phyloP scores from a whole-genome alignment of 805 yeast species.

The Wickerhamiella hasegawae region DNA sequence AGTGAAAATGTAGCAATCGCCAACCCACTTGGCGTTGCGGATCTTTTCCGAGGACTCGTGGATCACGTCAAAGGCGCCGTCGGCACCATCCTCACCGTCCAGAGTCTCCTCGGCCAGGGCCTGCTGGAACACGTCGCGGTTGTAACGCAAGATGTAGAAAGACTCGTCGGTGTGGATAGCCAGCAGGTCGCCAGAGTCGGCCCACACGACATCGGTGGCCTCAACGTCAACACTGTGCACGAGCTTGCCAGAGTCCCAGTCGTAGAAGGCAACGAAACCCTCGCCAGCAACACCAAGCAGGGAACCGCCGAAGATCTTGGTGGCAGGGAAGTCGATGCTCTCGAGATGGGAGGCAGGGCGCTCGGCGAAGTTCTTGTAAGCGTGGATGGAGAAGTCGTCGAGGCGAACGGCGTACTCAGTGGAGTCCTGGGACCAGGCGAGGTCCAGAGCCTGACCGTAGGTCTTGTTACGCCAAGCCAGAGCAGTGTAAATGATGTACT shows the following conservation, averaged over 20 bases:
- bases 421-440: constrained; percentile 90
- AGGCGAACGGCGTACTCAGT: constrained; percentile 75
- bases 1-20: constrained; percentile 90
- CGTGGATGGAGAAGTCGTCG: constrained; percentile 43
- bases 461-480: constrained; percentile 96
- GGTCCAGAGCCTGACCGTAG: constrained; percentile 78
- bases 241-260: constrained; percentile 77
- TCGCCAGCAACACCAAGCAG: constrained; percentile 62
- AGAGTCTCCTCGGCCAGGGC: constrained; percentile 41
- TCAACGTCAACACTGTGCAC: constrained; percentile 82
- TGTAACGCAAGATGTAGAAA: constrained; percentile 63
- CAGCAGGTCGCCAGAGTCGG: constrained; percentile 81
- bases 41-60: constrained; percentile 69
- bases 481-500: constrained; percentile 88
- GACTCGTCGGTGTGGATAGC: constrained; percentile 56
- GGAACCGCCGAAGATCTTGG: constrained; percentile 78
- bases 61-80: constrained; percentile 68
- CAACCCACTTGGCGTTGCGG: constrained; percentile 88
- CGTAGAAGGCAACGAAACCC: constrained; percentile 75
- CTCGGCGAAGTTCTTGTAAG: constrained; percentile 76
- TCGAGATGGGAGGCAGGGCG: constrained; percentile 46
- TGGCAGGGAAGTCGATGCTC: constrained; percentile 41
- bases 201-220: constrained; percentile 69
- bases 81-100: constrained; percentile 78
- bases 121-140: constrained; percentile 47